Evolutionary conservation across 2,329 filamentous ascomycete genomes (phyloP).

Genomic region (Fusarium sarcochroum): DNA sequence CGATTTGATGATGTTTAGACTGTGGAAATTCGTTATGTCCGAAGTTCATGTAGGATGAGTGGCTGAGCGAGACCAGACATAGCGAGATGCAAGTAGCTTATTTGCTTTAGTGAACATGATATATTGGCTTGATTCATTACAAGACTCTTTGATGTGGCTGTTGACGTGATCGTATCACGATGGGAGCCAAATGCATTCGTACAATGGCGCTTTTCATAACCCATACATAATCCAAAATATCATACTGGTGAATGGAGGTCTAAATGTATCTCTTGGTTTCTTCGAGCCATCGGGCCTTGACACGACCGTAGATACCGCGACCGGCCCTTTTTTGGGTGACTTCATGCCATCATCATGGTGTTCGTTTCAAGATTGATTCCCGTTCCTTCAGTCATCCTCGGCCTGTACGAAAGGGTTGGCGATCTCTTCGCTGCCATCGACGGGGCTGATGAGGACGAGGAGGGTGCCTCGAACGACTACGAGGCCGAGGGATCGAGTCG

Average conservation of each 20-base stretch:
- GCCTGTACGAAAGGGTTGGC: slow-evolving; percentile 89
- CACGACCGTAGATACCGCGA: slow-evolving; percentile 4
- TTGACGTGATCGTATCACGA: slow-evolving; percentile 16
- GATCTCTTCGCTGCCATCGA: slow-evolving; percentile 96
- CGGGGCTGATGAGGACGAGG: slow-evolving; percentile 90
- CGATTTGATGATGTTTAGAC: slow-evolving; percentile 24
- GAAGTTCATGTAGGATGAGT: slow-evolving; percentile 22
- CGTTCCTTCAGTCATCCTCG: slow-evolving; percentile 69
- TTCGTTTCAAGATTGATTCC: slow-evolving; percentile 24
- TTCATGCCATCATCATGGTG: slow-evolving; percentile 12
- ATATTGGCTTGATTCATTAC: slow-evolving; percentile 43
- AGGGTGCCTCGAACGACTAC: slow-evolving; percentile 93
- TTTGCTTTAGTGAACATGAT: slow-evolving; percentile 41
- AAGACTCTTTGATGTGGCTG: slow-evolving; percentile 20
- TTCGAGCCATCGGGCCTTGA: slow-evolving; percentile 13
- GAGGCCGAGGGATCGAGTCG: slow-evolving; percentile 83
- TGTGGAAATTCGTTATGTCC: slow-evolving; percentile 32
- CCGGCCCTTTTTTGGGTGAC: slow-evolving; percentile 5
- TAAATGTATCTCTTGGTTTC: slow-evolving; percentile 22
- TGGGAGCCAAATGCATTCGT: slow-evolving; percentile 11
- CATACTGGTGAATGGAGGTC: slow-evolving; percentile 21
- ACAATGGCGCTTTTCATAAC: slow-evolving; percentile 1
- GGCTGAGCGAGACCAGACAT: slow-evolving; percentile 25
- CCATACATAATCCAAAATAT: slow-evolving; percentile 22
- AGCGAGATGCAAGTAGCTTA: slow-evolving; percentile 35